These are phyloP conservation scores for Colletotrichum noveboracense DNA, from an alignment of 2,329 filamentous ascomycete species.

Conservation along the genomic window DNA sequence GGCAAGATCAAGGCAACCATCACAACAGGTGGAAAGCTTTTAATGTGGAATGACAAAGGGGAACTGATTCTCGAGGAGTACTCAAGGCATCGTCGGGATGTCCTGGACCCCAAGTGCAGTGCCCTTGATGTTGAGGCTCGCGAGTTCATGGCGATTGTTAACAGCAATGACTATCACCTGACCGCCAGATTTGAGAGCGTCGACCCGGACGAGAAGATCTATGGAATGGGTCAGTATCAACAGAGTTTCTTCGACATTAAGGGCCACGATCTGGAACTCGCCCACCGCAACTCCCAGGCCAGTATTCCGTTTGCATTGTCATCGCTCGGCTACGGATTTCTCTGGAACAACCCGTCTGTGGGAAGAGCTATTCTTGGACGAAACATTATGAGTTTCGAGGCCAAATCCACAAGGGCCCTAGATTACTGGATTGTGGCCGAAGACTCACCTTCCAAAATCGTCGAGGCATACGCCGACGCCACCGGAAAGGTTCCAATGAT, in stretches of 20 bases:
- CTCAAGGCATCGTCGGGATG: constrained; percentile 29
- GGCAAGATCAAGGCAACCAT: constrained; percentile 35
- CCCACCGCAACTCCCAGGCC: constrained; percentile 67
- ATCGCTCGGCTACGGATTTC: constrained; percentile 61
- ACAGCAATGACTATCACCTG: constrained; percentile 53
- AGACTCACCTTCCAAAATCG: constrained; percentile 56
- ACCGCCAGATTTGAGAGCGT: constrained; percentile 62
- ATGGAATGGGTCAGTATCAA: constrained; percentile 70
- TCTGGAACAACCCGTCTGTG: constrained; percentile 68
- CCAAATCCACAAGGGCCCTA: constrained; percentile 55
- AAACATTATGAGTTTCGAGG: constrained; percentile 65
- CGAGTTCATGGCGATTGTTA: constrained; percentile 56
- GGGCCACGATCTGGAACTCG: constrained; percentile 63
- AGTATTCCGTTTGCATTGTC: constrained; percentile 65
- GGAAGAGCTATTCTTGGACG: constrained; percentile 63
- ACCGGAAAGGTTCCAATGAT: constrained; percentile 66
- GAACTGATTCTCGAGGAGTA: constrained; percentile 36
- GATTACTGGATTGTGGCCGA: constrained; percentile 68
- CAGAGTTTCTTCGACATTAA: constrained; percentile 64
- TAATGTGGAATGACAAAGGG: constrained; percentile 30
- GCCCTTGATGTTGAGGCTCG: constrained; percentile 59
- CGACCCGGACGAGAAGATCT: constrained; percentile 59
- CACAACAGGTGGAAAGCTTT: constrained; percentile 32
- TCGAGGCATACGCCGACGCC: constrained; percentile 55
- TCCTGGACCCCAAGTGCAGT: constrained; percentile 59